These are phyloP conservation scores for Exophiala phaeomuriformis DNA, from an alignment of 2,329 filamentous ascomycete species.

Conservation along the genomic window DNA sequence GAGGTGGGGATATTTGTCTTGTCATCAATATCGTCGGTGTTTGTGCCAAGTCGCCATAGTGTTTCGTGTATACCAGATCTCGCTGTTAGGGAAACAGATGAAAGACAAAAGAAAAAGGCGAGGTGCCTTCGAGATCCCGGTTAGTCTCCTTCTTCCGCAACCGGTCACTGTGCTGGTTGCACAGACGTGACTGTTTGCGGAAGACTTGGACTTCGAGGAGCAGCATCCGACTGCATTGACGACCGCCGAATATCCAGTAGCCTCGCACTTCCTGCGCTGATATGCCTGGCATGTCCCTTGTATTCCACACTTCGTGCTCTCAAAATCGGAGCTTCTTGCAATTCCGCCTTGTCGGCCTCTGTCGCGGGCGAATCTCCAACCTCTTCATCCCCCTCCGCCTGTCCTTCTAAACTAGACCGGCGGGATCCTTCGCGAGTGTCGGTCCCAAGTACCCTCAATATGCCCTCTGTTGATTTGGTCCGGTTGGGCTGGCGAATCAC, in stretches of 20 bases:
- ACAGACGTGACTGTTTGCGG: conserved; percentile 5
- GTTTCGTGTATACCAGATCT: conserved; percentile 1
- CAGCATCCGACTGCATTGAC: conserved; percentile 45
- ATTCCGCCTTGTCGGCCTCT: conserved; percentile 13
- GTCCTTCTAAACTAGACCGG: conserved; percentile 31
- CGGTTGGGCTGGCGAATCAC: conserved; percentile 56
- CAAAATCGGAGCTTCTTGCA: conserved; percentile 18
- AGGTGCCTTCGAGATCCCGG: neutral
- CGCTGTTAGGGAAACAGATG: conserved; percentile 2
- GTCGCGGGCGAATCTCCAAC: conserved; percentile 27
- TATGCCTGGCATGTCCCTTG: conserved; percentile 59
- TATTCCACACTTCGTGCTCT: conserved; percentile 66
- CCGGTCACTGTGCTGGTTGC: conserved; percentile 7
- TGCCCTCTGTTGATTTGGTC: conserved; percentile 55
- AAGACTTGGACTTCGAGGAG: conserved; percentile 13
- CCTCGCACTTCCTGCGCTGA: conserved; percentile 71
- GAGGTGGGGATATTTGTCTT: conserved; percentile 14
- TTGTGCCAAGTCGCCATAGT: neutral
- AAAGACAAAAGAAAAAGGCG: conserved; percentile 11
- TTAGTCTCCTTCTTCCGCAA: conserved; percentile 1
- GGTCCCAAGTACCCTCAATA: conserved; percentile 47
- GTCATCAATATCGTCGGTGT: conserved; percentile 15
- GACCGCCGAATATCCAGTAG: conserved; percentile 59
- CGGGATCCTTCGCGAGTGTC: conserved; percentile 29
- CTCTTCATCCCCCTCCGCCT: conserved; percentile 29